These are phyloP conservation scores for Eucalyptus urophylla DNA, from an alignment of 345 rosid species.

Conservation along the genomic window DNA sequence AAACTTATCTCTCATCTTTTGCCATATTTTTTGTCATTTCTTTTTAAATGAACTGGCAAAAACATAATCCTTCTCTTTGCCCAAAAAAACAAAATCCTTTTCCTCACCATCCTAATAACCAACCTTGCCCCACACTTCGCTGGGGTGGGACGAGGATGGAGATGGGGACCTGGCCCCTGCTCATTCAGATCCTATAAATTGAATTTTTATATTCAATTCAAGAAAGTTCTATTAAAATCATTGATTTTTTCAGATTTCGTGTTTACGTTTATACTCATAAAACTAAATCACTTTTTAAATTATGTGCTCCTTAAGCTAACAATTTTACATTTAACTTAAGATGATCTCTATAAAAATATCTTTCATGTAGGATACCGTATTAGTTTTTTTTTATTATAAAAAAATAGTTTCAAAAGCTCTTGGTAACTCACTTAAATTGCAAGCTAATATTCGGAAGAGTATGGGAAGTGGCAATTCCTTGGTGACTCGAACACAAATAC, in stretches of 20 bases:
- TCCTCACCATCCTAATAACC: background rate
- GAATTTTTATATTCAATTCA: no score
- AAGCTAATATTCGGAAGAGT: background rate
- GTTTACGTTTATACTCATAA: no score
- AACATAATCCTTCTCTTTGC: background rate
- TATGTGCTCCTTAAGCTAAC: no score
- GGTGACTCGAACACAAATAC: background rate
- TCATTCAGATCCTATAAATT: background rate
- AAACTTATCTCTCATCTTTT: no score
- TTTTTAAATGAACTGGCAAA: background rate
- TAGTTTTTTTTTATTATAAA: accelerated
- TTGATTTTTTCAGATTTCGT: no score
- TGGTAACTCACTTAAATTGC: background rate
- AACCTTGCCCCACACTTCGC: background rate
- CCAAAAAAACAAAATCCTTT: no score
- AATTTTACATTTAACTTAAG: no score
- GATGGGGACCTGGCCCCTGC: background rate
- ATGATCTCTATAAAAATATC: no score
- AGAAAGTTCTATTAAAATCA: no score
- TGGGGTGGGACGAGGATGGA: background rate
- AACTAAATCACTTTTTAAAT: no score
- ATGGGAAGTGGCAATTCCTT: background rate
- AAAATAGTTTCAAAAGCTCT: background rate
- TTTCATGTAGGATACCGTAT: no score
- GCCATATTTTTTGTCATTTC: background rate